Evolutionary conservation across 306 rosid species (phyloP).

Genomic region (Astragalus glycyphyllos): DNA sequence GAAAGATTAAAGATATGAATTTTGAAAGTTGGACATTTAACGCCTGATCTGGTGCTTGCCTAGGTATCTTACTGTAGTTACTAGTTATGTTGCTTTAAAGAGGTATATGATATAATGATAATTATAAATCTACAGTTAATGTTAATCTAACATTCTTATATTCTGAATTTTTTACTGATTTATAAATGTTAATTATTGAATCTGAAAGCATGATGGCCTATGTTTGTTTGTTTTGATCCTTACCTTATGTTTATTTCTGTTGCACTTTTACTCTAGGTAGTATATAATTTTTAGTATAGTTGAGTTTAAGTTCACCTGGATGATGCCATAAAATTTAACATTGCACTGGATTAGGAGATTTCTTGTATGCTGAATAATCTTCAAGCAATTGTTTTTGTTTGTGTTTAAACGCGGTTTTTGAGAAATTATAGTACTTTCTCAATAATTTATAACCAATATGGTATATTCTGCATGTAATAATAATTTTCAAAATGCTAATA

Average conservation of each 20-base stretch:
- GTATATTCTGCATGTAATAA: neutral
- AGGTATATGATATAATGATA: neutral
- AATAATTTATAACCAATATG: neutral
- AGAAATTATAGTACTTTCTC: neutral
- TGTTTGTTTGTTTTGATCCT: neutral
- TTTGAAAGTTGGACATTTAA: slow-evolving; percentile 22
- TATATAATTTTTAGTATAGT: neutral
- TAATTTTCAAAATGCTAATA: slow-evolving; percentile 22
- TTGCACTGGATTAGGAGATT: slow-evolving; percentile 7
- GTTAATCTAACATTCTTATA: neutral
- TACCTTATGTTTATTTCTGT: neutral
- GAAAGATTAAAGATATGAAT: slow-evolving; percentile 22
- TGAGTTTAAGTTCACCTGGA: neutral
- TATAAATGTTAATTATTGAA: neutral
- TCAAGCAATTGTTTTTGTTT: slow-evolving; percentile 23
- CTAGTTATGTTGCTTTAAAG: slow-evolving; percentile 23
- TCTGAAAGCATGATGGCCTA: slow-evolving; percentile 12
- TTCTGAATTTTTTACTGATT: neutral
- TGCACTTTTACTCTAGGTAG: slow-evolving; percentile 18
- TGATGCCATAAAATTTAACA: neutral
- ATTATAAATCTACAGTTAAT: neutral
- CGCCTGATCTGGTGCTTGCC: neutral
- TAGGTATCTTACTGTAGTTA: neutral
- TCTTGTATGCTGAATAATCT: slow-evolving; percentile 15
- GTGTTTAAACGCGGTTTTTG: neutral